Percentiles rank a stretch among this genome's conserved stretches.
Evolutionary conservation across 2,329 filamentous ascomycete species (phyloP).

Genomic region (Colletotrichum kahawae): DNA sequence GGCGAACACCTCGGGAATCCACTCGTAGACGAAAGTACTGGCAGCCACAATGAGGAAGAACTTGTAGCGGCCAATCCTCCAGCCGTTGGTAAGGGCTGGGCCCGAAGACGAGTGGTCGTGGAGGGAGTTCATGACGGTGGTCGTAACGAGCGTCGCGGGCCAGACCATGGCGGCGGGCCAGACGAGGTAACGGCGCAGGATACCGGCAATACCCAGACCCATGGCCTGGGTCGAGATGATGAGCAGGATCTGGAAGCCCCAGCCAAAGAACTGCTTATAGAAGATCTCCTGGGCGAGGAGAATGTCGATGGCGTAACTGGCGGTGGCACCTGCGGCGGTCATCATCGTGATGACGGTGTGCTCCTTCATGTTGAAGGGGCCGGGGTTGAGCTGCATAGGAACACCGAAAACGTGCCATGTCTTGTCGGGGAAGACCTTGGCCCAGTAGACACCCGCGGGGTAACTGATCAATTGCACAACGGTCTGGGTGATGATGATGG

Average conservation of each 20-base stretch:
- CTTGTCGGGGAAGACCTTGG: constrained; percentile 33
- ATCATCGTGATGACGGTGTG: constrained; percentile 54
- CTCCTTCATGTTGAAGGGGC: constrained; percentile 52
- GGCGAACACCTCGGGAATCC: constrained; percentile 17
- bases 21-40: constrained; percentile 50
- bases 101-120: constrained; percentile 51
- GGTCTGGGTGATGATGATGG: constrained; percentile 56
- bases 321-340: constrained; percentile 40
- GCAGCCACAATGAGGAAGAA: constrained; percentile 64
- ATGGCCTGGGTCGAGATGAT: constrained; percentile 60
- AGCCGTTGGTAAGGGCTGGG: constrained; percentile 59
- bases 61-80: constrained; percentile 67
- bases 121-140: constrained; percentile 54
- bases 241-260: constrained; percentile 59
- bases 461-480: constrained; percentile 62
- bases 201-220: constrained; percentile 62
- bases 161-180: constrained; percentile 64
- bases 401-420: constrained; percentile 36
- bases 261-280: constrained; percentile 52
- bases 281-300: constrained; percentile 49
- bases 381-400: constrained; percentile 41
- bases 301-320: constrained; percentile 45
- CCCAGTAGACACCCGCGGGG: constrained; percentile 44
- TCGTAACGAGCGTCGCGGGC: constrained; percentile 60
- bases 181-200: constrained; percentile 58